Evolutionary conservation across 2,329 filamentous ascomycete species (phyloP), one percentile per base, ranked within the genome.

Genomic region (Cytospora schulzeri): DNA sequence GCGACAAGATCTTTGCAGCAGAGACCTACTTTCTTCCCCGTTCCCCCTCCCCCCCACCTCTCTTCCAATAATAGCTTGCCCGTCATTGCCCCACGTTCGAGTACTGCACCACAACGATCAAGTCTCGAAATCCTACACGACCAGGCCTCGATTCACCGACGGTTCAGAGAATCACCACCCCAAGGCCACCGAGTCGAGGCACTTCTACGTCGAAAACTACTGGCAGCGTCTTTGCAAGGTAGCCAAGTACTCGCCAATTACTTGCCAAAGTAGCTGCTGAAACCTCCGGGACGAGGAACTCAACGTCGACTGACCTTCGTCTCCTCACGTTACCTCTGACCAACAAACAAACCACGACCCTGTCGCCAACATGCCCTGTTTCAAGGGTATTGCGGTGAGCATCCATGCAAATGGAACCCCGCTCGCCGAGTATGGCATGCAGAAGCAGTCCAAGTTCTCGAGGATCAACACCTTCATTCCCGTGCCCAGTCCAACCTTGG

Each of bases 321-420:
- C 33, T 41, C 15, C 50, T 62, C 41, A 15, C 26, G 28, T 56
- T 22, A 8, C 28, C 64, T 55, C 38, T 12, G 45, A 31, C 22
- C 15, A 60, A 35, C 28, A 38, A 29, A 45, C 35, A 22, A n/a
- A 17, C n/a, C 45, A 57, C 57, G 31, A 45, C 19, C 29, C 62
- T 58, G 51, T 51, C 41, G 57, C 73, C 74, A 85, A 75, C 75
- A 88, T 88, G 95, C 95, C 95, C 82, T 98, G 93, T 87, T 99
- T 98, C 83, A 96, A 98, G 83, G 95, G 95, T 79, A 93, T 99
- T 80, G 94, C 95, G 73, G 94, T 98, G 76, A 96, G 92, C 85
- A 96, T 98, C 77, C 95, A 99, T 81, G 86, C 87, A 65, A 88
- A 89, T 75, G 85, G 84, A 68, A 82, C 92, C 71, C 93, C 95